Evolutionary conservation across 805 yeast species (phyloP).

Genomic region (Candida sakaeoensis): DNA sequence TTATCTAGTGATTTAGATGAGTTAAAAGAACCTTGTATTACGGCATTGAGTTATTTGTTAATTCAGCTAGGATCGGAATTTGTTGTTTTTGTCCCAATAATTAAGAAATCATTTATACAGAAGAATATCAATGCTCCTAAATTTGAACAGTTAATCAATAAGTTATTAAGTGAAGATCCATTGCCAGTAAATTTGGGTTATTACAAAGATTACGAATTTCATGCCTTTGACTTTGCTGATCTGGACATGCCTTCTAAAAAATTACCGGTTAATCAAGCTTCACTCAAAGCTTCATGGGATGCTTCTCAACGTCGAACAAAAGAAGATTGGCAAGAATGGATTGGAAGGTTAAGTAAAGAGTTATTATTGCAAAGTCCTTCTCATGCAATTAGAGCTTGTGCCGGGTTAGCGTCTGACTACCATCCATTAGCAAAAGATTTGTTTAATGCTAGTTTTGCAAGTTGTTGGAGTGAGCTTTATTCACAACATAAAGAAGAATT

Average conservation of each 20-base stretch:
- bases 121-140: slow-evolving; percentile 65
- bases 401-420: slow-evolving; percentile 81
- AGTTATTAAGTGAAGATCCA: slow-evolving; percentile 79
- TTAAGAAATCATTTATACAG: slow-evolving; percentile 60
- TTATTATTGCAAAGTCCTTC: slow-evolving; percentile 89
- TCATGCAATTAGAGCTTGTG: slow-evolving; percentile 90
- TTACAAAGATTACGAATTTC: slow-evolving; percentile 54
- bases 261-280: slow-evolving; percentile 62
- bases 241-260: slow-evolving; percentile 70
- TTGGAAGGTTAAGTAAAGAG: slow-evolving; percentile 79
- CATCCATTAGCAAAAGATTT: slow-evolving; percentile 85
- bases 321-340: slow-evolving; percentile 99
- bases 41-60: slow-evolving; percentile 72
- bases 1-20: slow-evolving; percentile 50
- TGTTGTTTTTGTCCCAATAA: slow-evolving; percentile 79
- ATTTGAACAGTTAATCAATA: slow-evolving; percentile 78
- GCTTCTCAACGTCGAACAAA: slow-evolving; percentile 82
- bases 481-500: slow-evolving; percentile 87
- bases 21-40: slow-evolving; percentile 61
- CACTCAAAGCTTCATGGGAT: slow-evolving; percentile 85
- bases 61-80: slow-evolving; percentile 83
- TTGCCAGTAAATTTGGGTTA: slow-evolving; percentile 72
- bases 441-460: slow-evolving; percentile 91
- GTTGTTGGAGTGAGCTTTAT: slow-evolving; percentile 91
- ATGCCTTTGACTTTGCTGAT: slow-evolving; percentile 49